phyloP scores from a whole-genome alignment of 805 yeast genomes.

The Saccharomycopsis synnaedendra region DNA sequence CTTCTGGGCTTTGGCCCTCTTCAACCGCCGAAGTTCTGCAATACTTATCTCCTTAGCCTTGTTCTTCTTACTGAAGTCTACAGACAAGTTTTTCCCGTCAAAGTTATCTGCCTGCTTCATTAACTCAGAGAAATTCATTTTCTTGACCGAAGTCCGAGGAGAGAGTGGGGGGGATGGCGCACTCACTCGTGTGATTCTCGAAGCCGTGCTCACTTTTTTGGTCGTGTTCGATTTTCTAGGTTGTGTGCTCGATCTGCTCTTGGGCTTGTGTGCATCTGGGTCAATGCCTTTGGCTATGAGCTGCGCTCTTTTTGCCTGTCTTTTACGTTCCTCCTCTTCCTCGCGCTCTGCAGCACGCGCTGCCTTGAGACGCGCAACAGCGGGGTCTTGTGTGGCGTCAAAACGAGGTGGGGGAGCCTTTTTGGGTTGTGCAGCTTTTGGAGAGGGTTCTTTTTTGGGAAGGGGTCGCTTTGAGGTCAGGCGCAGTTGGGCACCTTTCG shows the following conservation, averaged over 20 bases:
- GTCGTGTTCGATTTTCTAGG: not conserved
- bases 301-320: conserved; percentile 2
- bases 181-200: not conserved
- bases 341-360: conserved; percentile 47
- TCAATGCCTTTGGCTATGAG: conserved; percentile 7
- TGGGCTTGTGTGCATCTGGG: not conserved
- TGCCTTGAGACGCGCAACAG: conserved; percentile 58
- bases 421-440: not conserved
- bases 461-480: no score
- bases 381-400: conserved; percentile 41
- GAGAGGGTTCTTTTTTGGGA: not conserved
- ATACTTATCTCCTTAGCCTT: not conserved
- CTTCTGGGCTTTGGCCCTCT: not conserved
- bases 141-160: conserved; percentile 23
- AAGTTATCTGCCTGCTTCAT: conserved; percentile 58
- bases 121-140: conserved; percentile 52
- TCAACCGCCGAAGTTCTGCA: not conserved
- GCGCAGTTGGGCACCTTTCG: no score
- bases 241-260: not conserved
- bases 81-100: conserved; percentile 36
- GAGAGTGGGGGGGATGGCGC: not conserved
- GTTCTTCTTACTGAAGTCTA: conserved; percentile 25
- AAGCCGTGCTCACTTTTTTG: not conserved
- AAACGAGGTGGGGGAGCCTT: not conserved
- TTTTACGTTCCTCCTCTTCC: conserved; percentile 17